Evolutionary conservation across 768 basidiomycete genomes (phyloP), one percentile per base, ranked within the genome.

Genomic region (Serpula lacrymans): DNA sequence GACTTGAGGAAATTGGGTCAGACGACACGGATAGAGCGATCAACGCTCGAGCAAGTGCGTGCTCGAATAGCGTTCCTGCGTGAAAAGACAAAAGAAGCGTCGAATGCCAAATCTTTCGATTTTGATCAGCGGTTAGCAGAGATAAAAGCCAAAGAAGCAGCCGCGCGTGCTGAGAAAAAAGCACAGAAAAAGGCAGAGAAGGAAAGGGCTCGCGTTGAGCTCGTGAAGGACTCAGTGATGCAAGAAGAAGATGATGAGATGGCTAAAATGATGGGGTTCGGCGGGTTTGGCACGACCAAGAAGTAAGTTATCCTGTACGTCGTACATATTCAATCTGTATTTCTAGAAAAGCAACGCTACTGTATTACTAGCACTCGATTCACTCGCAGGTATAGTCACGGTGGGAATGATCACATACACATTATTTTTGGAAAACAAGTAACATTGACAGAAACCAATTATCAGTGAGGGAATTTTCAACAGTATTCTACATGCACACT

Each of bases 1-100:
- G 96, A 99, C 72, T 72, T 99, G 37, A 83, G 92, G 29, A 78
- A 73, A 18, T 53, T 98, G n/a, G 96, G 96, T n/a, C 96, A 98
- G 67, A 91, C 91, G 2, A 99, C 95, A 14, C 84, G 84, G 40
- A 72, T 96, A 40, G 84, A 82, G 53, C 79, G 93, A 13, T 97
- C 96, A 2, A 94, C 94, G 1, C 65, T 98, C 13, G 82, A 83
- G 49, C 91, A 99, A 67, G 96, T 99, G 38, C 88, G 91, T 32
- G 83, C 83, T 5, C 82, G 88, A 45, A 98, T 99, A 63, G 88
- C 89, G 0, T 68, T 76, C 26, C 69, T 99, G 22, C 82, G 95
- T 11, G 92, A 89, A 60, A 84, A 82, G 62, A 94, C 94, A 2
- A 85, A 82, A 46, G 82, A 87, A 29, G 82, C 83, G 6, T 80